Evolutionary conservation across 371 early-diverging fungal species (phyloP).

Genomic region (Rhizopus arrhizus): DNA sequence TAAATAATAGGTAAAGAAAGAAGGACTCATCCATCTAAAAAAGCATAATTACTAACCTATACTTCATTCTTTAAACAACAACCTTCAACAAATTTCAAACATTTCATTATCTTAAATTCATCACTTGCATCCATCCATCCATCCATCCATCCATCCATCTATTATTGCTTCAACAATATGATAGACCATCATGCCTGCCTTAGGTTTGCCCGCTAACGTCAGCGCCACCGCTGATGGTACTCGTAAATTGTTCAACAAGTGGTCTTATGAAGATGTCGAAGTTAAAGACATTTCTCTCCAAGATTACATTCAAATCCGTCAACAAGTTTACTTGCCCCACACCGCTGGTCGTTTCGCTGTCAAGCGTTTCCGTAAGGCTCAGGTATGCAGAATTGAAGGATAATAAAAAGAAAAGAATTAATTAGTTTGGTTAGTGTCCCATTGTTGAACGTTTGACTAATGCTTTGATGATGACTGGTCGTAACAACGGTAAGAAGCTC

Average conservation of each 20-base stretch:
- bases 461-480: slow-evolving; percentile 99
- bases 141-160: slow-evolving; percentile 7
- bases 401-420: neutral
- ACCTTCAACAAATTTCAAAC: no score
- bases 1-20: slow-evolving; percentile 6
- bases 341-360: slow-evolving; percentile 94
- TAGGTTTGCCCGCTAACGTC: slow-evolving; percentile 21
- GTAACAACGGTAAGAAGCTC: slow-evolving; percentile 99
- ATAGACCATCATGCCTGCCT: slow-evolving; percentile 27
- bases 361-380: slow-evolving; percentile 95
- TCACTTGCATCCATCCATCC: neutral
- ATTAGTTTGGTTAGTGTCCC: slow-evolving; percentile 75
- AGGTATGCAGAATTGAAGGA: slow-evolving; percentile 44
- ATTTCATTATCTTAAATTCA: neutral
- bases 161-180: slow-evolving; percentile 9
- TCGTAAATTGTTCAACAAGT: slow-evolving; percentile 82
- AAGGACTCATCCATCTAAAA: slow-evolving; percentile 47
- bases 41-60: slow-evolving; percentile 24
- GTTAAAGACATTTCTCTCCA: slow-evolving; percentile 86
- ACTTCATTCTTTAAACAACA: neutral
- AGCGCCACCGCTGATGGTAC: slow-evolving; percentile 48
- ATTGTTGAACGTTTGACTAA: slow-evolving; percentile 98
- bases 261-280: slow-evolving; percentile 89
- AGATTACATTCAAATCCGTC: slow-evolving; percentile 89
- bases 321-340: slow-evolving; percentile 93